Conservation (phyloP, 495 filamentous ascomycete genomes). For the Podospora pseudocomata region DNA sequence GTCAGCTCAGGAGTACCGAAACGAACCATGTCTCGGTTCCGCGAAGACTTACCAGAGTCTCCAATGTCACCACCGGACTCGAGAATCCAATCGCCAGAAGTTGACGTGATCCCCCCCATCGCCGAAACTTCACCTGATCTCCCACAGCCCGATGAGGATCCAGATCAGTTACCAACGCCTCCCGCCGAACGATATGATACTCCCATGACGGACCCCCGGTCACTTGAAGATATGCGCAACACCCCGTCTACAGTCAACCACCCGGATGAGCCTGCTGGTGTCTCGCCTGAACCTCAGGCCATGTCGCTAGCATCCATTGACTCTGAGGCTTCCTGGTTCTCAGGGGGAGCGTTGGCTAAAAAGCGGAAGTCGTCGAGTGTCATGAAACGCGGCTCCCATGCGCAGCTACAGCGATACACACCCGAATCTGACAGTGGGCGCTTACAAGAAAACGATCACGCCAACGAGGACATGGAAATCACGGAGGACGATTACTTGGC, state of each 20-base stretch:
- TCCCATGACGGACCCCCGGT: constrained; percentile 43
- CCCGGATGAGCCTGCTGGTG: constrained; percentile 36
- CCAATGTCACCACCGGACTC: constrained; percentile 80
- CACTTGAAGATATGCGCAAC: constrained; percentile 40
- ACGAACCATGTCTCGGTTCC: constrained; percentile 84
- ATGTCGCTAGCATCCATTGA: constrained; percentile 81
- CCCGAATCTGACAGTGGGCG: constrained; percentile 30
- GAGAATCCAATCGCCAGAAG: constrained; percentile 68
- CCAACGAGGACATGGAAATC: constrained; percentile 58
- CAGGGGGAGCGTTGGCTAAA: constrained; percentile 51
- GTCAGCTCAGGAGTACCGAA: constrained; percentile 51
- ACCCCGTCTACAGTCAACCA: constrained; percentile 43
- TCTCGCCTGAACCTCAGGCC: constrained; percentile 45
- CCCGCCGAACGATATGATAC: constrained; percentile 41
- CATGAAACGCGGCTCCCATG: constrained; percentile 27
- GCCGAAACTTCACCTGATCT: constrained; percentile 22
- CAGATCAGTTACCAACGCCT: constrained; percentile 20
- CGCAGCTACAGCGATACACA: constrained; percentile 42
- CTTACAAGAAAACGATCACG: constrained; percentile 13
- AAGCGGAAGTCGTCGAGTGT: constrained; percentile 42
- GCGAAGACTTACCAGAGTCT: constrained; percentile 85
- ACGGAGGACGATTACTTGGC: constrained; percentile 63
- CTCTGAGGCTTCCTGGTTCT: constrained; percentile 90
- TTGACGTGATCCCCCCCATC: constrained; percentile 38
- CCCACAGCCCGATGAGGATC: constrained; percentile 25